Base-by-base conservation (phyloP, 768 basidiomycete species). In the Russula sp. region DNA sequence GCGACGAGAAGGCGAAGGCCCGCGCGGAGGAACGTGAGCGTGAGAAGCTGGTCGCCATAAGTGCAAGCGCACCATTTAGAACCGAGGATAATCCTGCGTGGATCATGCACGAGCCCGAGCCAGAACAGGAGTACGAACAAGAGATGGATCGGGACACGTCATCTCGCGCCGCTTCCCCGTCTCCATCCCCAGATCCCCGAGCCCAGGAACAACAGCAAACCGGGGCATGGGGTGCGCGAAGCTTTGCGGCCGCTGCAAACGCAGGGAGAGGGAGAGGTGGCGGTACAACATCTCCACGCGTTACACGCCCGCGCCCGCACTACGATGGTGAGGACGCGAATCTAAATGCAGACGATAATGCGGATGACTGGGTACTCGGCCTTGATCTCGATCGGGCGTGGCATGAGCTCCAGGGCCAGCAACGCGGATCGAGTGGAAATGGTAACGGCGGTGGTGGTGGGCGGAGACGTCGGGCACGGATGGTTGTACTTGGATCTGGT, bases 1-100 rank as follows among this genome's bases (percentile, higher is more conserved):
- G 88, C 72, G 96, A 98, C 71, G 94, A 98, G 73, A 82, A 86
- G 52, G 95, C 95, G 2, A 86, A 87, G 57, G 78, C 78, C 1
- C 79, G 84, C 18, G 90, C 89, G 28, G 95, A 98, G 75, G 88
- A 89, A 71, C 80, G 78, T 59, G 92, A 69, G 51, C 59, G 63
- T 36, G 71, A 70, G 44, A 70, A 72, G 62, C 64, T 73, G 34
- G 49, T 67, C 3, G 58, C 16, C 28, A 34, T 32, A 7, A 14
- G 26, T 11, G n/a, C 52, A 2, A 16, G 22, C 24, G 20, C 44
- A 8, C 22, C 32, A 1, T 22, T 30, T 6, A 50, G 34, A 30
- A 2, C 40, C 8, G 57, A 22, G 49, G 59, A 7, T 24, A 30
- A 24, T 34, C 50, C 6, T 54, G 54, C 40, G 57, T 70, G 63